Evolutionary conservation across 495 filamentous ascomycete species (phyloP), one percentile per base, ranked within the genome.

Genomic region (Aspergillus affinis): DNA sequence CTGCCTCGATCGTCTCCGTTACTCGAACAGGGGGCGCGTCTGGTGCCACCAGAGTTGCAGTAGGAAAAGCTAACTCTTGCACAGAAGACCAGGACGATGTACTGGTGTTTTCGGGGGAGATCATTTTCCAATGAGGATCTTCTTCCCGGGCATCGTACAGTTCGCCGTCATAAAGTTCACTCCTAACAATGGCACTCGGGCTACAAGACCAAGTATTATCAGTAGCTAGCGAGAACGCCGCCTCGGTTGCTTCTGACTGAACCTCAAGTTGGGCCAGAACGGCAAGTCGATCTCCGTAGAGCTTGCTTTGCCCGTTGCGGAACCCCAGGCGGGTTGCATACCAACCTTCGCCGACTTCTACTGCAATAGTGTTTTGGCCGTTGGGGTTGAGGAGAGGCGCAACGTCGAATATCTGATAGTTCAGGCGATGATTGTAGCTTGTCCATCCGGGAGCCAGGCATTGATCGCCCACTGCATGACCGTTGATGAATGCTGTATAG

Each of bases 111-210:
- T 32, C 29, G 8, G 29, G 29, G 29, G 29, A 32, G 29, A 4
- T 8, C 3, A 10, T 32, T 32, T 1, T 32, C 29, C 29, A 32
- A 32, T 32, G 7, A 13, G 30, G 21, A 46, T 70, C 51, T 10
- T 78, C 70, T 27, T 70, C 59, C 0, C 68, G 64, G 1, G 67
- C 72, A 68, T 84, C 75, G 54, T 81, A 84, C 0, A 69, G 45
- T 60, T 84, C 82, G 13, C 83, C 83, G 61, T 85, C 73, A 53
- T 86, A 85, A 19, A 86, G 70, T 53, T 83, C 81, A 20, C 75
- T 76, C 12, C 66, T 67, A 1, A 81, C 58, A 15, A 82, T 73
- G 3, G 81, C 68, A 6, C 80, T 75, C 3, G 54, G 58, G 15
- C 65, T 63, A 17, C 68, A 68, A 13, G 67, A 66, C 83, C 82